Percentiles rank a stretch among this genome's conserved stretches.
Conservation (phyloP, 805 yeast genomes). For the Cyberlindnera lachancei region DNA sequence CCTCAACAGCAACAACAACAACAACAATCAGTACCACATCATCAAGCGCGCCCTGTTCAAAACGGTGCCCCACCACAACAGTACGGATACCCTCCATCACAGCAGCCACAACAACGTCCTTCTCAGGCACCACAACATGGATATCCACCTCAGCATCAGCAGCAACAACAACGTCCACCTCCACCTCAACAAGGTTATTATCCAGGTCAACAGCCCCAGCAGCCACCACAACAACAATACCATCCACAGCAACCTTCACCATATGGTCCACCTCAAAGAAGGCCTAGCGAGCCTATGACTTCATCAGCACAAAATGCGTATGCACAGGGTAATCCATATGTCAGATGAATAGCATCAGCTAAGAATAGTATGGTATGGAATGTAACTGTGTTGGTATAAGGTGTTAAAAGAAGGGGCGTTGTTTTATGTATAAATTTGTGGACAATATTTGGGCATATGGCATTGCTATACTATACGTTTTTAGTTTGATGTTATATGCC, state of each 20-base stretch:
- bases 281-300: constrained; percentile 5
- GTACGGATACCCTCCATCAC: constrained; percentile 1
- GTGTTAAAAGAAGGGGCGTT: too few species aligned
- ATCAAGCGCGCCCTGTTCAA: too few species aligned
- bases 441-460: too few species aligned
- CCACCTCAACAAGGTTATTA: constrained; percentile 5
- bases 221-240: constrained; percentile 4
- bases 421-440: too few species aligned
- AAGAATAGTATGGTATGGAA: too few species aligned
- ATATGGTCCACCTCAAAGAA: constrained; percentile 6
- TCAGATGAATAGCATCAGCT: constrained; percentile 3
- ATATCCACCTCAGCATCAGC: constrained; percentile 2
- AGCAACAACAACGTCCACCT: constrained; percentile 4
- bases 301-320: background rate
- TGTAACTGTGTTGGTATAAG: too few species aligned
- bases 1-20: too few species aligned
- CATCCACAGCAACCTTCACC: constrained; percentile 6
- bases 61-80: too few species aligned
- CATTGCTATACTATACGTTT: too few species aligned
- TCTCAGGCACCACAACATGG: constrained; percentile 4
- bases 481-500: too few species aligned
- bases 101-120: background rate
- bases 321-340: constrained; percentile 12
- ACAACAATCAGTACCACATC: too few species aligned
- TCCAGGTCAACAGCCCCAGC: constrained; percentile 6